Evolutionary conservation across 139 green algal genomes (phyloP), one percentile per base, ranked within the genome.

Genomic region (Zygnema cylindricum): DNA sequence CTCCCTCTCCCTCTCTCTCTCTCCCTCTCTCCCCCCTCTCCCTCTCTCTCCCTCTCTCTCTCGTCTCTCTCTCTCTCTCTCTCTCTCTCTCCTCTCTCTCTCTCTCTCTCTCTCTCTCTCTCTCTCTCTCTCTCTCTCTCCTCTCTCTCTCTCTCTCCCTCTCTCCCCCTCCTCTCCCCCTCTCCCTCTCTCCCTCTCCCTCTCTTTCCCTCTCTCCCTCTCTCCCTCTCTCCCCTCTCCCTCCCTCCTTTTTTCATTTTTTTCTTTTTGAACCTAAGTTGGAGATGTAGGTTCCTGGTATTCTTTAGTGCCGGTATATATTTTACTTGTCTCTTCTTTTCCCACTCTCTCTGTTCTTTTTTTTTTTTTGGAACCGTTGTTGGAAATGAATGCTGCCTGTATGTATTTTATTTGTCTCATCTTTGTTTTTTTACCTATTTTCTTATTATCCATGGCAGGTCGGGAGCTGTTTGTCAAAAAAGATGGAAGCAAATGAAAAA

Each of bases 401-500:
- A 16, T 63, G 49, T 7, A 63, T 25, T 63, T 7, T 7, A 16
- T 7, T 63, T 25, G 49, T 16, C 49, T 63, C 49, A 63, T 7
- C 49, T 63, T 63, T 63, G 7, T 25, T 7, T 63, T 63, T 63
- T 16, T 63, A 63, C 71, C 42, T 79, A 16, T 43, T 3, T 3
- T 25, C 71, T 79, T 7, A 55, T 55, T 79, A 16, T 55, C 38
- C 7, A n/a, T 49, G 3, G 3, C 77, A 84, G 77, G 38, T 84
- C 77, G 35, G 77, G 77, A 49, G 77, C 75, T 22, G 40, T 57
- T 35, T 84, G 77, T 33, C 75, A 11, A 16, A 35, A 38, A 54
- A 84, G 77, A 54, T 84, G 77, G 77, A 41, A 11, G 77, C 21
- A 84, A 33, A 84, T 84, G 7, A 84, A 84, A 33, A 84, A 84